A percentile compares a stretch with the other conserved stretches of the same genome.
Conservation (phyloP, 2,329 filamentous ascomycete species). For the Thyridium curvatum region DNA sequence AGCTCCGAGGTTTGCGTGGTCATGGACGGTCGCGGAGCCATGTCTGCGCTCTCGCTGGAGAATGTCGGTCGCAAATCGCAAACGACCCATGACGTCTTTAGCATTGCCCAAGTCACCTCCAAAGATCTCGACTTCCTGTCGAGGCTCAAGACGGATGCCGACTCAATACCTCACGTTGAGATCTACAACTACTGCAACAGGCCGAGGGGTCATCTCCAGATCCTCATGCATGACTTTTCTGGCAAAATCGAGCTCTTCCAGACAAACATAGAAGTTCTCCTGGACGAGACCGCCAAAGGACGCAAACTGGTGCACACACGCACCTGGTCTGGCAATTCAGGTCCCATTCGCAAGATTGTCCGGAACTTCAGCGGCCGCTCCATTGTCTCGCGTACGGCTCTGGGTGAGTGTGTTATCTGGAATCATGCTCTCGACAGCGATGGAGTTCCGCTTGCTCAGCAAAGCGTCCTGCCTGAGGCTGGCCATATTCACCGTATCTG, state of each 20-base stretch:
- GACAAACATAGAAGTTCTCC: conserved; percentile 69
- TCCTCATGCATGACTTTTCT: conserved; percentile 80
- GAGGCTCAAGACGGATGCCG: conserved; percentile 14
- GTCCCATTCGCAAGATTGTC: conserved; percentile 76
- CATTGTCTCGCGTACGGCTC: conserved; percentile 72
- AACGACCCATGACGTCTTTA: conserved; percentile 64
- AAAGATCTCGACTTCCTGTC: conserved; percentile 41
- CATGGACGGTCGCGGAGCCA: conserved; percentile 73
- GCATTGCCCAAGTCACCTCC: conserved; percentile 71
- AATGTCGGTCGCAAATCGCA: conserved; percentile 67
- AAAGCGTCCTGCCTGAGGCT: conserved; percentile 60
- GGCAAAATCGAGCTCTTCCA: conserved; percentile 79
- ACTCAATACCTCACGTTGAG: conserved; percentile 47
- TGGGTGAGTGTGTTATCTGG: conserved; percentile 81
- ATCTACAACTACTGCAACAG: conserved; percentile 68
- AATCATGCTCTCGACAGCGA: conserved; percentile 51
- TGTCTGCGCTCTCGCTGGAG: conserved; percentile 91
- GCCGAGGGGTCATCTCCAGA: conserved; percentile 56
- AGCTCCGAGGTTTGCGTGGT: conserved; percentile 84
- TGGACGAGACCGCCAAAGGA: conserved; percentile 65
- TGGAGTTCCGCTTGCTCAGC: conserved; percentile 53
- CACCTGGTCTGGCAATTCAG: conserved; percentile 75
- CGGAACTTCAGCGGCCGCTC: conserved; percentile 77
- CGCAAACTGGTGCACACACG: conserved; percentile 43
- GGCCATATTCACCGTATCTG: conserved; percentile 76